Base-by-base conservation (phyloP, 192 early-diverging fungal species). In the Coemansia sp. region DNA sequence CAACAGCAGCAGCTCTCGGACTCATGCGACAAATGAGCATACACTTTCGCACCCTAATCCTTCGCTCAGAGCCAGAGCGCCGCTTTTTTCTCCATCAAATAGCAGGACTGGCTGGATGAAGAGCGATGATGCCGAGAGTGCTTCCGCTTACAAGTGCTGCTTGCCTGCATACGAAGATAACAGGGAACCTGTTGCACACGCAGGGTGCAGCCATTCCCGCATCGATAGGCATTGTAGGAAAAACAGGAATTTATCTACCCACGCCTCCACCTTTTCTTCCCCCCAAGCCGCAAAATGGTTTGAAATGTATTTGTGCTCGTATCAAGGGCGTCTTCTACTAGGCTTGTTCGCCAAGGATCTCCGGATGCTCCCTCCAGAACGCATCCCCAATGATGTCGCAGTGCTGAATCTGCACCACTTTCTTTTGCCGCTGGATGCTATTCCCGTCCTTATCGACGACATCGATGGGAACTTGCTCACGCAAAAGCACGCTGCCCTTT, bases 401-500 rank as follows among this genome's bases (percentile, higher is more conserved):
- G 68, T 91, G 83, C 19, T 85, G 65, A 34, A 69, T 77, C 45
- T 31, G 71, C 15, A 89, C 84, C 17, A 87, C 70, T 17, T 68
- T 80, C 53, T 88, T 92, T 64, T 73, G 82, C 24, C 91, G 82
- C 70, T 74, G 79, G 10, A 82, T 45, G 38, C 40, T 62, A 46
- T 75, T 58, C 55, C 48, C 65, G 29, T 56, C 53, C 29, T 63
- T 42, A 19, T 75, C 65, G 0, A 32, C 38, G 11, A 70, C 71
- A 48, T 67, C 64, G n/a, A 68, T 41, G 58, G 75, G 29, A 31
- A 42, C 66, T 63, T 82, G 76, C 61, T 89, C 80, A 38, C 91
- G 87, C 58, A 91, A 75, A 19, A 98, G 73, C 0, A 93, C 89
- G 34, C 89, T 90, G 12, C 97, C 97, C 80, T 97, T 98, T 64